Base-by-base conservation (phyloP, 2,329 filamentous ascomycete species). In the Diatrype stigma region DNA sequence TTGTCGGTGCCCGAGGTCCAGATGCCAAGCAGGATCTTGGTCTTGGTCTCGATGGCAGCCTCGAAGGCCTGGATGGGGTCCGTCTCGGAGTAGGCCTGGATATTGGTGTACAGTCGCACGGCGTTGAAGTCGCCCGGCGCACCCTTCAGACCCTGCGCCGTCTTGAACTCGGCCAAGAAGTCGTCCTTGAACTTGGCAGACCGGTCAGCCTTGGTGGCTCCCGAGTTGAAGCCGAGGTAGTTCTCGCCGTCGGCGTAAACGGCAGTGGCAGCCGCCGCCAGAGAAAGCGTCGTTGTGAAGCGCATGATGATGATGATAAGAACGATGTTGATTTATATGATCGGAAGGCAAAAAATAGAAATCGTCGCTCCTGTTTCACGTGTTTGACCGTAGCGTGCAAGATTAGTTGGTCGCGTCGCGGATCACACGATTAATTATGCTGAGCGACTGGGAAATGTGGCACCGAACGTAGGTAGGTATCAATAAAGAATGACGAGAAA, bases 21-120 rank as follows among this genome's bases (percentile, higher is more conserved):
- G 42, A 82, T 66, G 40, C 80, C 79, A 7, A 79, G 73, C 26
- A 82, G 72, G 30, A 82, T 68, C 51, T 72, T 69, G 0, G 74
- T 76, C 17, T 76, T 72, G 11, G 75, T 76, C 34, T 67, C 65
- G 42, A 79, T 67, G 23, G 80, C 79, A 7, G 80, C 80, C 67
- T 86, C 86, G 69, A 89, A 76, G 32, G 89, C 88, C 67, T 85
- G 75, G 62, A 91, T 67, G 21, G 87, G 86, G 66, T 90, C 52
- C 49, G 23, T 21, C 22, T 28, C 3, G 14, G 40, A 44, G 40
- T 44, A 44, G 40, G 40, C 40, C 51, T 62, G 40, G 60, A 46
- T 2, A 63, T 67, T 67, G 14, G 64, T 58, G 48, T 67, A 67
- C 3, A 67, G 50, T 30, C 65, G 64, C 21, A 44, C 40, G 51